Conservation (phyloP, 2,329 filamentous ascomycete genomes). For the Monosporascus sp. region DNA sequence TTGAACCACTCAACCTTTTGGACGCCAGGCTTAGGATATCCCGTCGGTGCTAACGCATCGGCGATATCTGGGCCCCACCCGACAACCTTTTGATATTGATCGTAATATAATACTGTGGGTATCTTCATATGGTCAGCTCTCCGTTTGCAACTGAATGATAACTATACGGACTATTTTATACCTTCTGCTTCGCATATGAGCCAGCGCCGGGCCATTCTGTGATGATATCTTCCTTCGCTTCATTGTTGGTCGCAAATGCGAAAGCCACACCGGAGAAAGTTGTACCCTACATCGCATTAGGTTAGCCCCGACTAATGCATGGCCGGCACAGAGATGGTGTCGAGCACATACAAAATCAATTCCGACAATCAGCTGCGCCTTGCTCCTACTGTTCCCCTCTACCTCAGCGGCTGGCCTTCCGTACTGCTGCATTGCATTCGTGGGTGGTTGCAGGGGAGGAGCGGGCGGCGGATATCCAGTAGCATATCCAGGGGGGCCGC, state of each 20-base stretch:
- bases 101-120: conserved; percentile 98
- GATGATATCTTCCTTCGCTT: conserved; percentile 97
- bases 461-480: conserved; percentile 44
- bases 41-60: conserved; percentile 90
- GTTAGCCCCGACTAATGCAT: conserved; percentile 12
- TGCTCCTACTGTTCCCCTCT: conserved; percentile 82
- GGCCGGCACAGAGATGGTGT: not conserved
- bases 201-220: conserved; percentile 98
- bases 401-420: conserved; percentile 62
- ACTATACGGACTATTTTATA: conserved; percentile 31
- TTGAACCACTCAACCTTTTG: conserved; percentile 99
- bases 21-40: conserved; percentile 94
- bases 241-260: conserved; percentile 94
- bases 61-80: conserved; percentile 98
- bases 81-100: conserved; percentile 99
- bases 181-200: conserved; percentile 98
- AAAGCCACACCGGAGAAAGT: conserved; percentile 98
- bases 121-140: conserved; percentile 55
- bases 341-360: conserved; percentile 82
- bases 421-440: conserved; percentile 36
- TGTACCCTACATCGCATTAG: conserved; percentile 60
- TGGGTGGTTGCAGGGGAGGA: conserved; percentile 29
- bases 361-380: conserved; percentile 95
- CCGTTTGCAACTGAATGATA: conserved; percentile 6
- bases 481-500: conserved; percentile 42